Percentiles rank a stretch among this genome's conserved stretches.
These are phyloP conservation scores for Pyrenochaeta sp. DNA, from an alignment of 2,329 filamentous ascomycete species.

Conservation along the genomic window DNA sequence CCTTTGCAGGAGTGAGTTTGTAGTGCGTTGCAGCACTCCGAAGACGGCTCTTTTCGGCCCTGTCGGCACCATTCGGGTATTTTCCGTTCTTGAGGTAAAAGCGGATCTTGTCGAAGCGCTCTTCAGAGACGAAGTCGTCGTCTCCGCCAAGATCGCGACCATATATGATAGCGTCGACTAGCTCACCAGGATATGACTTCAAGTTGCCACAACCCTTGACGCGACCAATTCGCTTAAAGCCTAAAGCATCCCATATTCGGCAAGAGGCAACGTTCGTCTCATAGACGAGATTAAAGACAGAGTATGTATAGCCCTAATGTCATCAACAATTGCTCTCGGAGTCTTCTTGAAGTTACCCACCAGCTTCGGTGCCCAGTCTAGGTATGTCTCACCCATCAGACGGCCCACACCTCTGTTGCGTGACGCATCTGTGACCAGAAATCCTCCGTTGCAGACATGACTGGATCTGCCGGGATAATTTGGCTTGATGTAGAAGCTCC, in stretches of 20 bases:
- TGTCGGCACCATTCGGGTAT: slow-evolving; percentile 91
- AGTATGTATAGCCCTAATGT: slow-evolving; percentile 80
- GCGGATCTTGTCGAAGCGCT: slow-evolving; percentile 98
- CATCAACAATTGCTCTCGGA: not conserved
- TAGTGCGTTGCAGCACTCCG: slow-evolving; percentile 95
- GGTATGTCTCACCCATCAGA: slow-evolving; percentile 61
- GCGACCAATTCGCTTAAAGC: slow-evolving; percentile 90
- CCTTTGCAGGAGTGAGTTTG: slow-evolving; percentile 70
- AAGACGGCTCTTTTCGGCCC: slow-evolving; percentile 93
- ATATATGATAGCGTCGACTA: slow-evolving; percentile 62
- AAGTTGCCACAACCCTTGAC: slow-evolving; percentile 66
- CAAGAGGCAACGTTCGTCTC: slow-evolving; percentile 92
- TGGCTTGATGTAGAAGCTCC: slow-evolving; percentile 93
- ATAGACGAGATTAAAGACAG: slow-evolving; percentile 93
- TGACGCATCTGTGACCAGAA: slow-evolving; percentile 58
- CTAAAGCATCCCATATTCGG: slow-evolving; percentile 89
- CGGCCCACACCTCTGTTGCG: slow-evolving; percentile 60
- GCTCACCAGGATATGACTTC: slow-evolving; percentile 55
- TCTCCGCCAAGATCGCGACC: slow-evolving; percentile 70
- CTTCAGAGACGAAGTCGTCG: slow-evolving; percentile 88
- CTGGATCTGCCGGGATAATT: slow-evolving; percentile 92
- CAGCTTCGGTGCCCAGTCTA: slow-evolving; percentile 62
- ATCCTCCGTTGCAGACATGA: slow-evolving; percentile 79
- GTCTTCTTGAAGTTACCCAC: slow-evolving; percentile 31
- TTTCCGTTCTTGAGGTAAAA: slow-evolving; percentile 95